Evolutionary conservation across 73 alveolate genomes (phyloP).

Genomic region (Strombidium stylifer): DNA sequence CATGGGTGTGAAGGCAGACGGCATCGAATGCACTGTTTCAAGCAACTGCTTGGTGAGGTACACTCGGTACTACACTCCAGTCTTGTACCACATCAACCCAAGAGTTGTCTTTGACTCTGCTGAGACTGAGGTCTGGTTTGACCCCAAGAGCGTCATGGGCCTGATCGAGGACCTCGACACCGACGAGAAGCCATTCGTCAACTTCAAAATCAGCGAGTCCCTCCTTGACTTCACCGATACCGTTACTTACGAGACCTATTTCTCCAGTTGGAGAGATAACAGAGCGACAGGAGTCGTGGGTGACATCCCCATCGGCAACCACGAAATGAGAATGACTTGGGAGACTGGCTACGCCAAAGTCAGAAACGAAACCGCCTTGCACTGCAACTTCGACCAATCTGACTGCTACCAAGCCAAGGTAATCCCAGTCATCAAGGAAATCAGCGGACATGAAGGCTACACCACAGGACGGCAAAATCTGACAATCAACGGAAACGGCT

Average conservation of each 20-base stretch:
- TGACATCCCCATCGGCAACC: not conserved
- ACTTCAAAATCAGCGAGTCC: conserved; percentile 1
- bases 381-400: not conserved
- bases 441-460: conserved; percentile 15
- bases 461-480: conserved; percentile 8
- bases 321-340: not conserved
- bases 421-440: not conserved
- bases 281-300: conserved; percentile 14
- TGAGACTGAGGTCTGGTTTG: not conserved
- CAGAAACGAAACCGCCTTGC: not conserved
- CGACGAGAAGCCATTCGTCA: not conserved
- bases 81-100: conserved; percentile 4
- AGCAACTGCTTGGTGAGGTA: not conserved
- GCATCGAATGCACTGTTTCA: not conserved
- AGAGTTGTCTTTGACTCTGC: conserved; percentile 18
- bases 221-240: not conserved
- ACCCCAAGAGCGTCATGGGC: conserved; percentile 6
- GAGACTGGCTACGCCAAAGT: conserved; percentile 5
- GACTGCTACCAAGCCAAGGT: conserved; percentile 26
- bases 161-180: not conserved
- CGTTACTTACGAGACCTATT: not conserved
- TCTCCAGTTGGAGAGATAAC: not conserved
- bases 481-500: conserved; percentile 13
- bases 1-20: not conserved
- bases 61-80: conserved; percentile 20